Conservation (phyloP, 202 grass and related monocot species). For the Brachypodium distachyon region DNA sequence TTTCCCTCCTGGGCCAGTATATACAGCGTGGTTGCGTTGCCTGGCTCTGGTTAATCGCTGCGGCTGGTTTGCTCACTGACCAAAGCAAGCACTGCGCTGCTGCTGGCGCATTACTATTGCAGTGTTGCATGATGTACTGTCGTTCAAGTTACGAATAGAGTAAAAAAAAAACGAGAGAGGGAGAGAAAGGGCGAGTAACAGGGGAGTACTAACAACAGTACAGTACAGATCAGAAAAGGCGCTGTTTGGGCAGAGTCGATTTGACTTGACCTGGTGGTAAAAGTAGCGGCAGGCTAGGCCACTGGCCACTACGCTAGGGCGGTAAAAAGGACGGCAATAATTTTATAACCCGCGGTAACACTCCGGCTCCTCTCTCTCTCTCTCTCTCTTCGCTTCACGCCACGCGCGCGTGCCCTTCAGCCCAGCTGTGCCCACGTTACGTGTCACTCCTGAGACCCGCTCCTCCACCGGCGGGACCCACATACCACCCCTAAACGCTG, state of each 20-base stretch:
- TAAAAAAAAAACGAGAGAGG: neutral
- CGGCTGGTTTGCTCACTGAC: no score
- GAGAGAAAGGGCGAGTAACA: neutral
- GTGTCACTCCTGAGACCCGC: neutral
- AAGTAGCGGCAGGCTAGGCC: neutral
- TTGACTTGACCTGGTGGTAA: conserved; percentile 3
- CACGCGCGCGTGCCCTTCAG: neutral
- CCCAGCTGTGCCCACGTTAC: neutral
- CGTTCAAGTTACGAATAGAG: no score
- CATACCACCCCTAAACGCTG: no score
- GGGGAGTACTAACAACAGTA: neutral
- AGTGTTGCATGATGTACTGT: no score
- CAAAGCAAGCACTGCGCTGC: neutral
- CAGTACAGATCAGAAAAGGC: neutral
- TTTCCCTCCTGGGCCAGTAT: no score
- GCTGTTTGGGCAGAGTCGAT: neutral
- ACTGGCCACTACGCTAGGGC: neutral
- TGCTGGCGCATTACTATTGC: no score
- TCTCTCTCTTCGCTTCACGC: neutral
- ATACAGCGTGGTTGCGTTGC: no score
- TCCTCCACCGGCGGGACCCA: no score
- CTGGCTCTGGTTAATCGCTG: no score
- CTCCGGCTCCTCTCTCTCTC: neutral
- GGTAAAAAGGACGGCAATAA: neutral
- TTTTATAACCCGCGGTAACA: conserved; percentile 1